A percentile compares a stretch with the other conserved stretches of the same genome.
Conservation (phyloP, 148 eudicot species). For the Tetragonia tetragonoides region DNA sequence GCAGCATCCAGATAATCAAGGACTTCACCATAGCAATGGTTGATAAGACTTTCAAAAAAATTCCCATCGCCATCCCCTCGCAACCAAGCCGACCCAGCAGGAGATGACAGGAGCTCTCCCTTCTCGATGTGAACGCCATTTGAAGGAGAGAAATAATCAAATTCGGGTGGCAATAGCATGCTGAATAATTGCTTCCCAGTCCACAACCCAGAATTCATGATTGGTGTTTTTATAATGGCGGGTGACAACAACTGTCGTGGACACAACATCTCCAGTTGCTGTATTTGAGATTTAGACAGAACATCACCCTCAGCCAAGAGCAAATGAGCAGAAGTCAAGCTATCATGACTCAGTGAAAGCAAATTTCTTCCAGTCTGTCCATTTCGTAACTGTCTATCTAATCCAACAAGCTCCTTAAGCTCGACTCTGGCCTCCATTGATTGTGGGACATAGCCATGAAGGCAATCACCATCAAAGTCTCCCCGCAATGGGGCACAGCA, state of each 20-base stretch:
- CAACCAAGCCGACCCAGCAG: conserved; percentile 72
- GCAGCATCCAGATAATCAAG: conserved; percentile 58
- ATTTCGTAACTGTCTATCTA: conserved; percentile 61
- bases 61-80: conserved; percentile 62
- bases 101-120: conserved; percentile 62
- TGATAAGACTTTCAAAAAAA: conserved; percentile 52
- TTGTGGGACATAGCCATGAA: conserved; percentile 89
- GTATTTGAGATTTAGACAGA: conserved; percentile 50
- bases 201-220: conserved; percentile 40
- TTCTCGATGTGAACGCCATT: conserved; percentile 46
- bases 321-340: conserved; percentile 79
- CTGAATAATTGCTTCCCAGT: conserved; percentile 81
- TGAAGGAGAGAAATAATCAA: conserved; percentile 43
- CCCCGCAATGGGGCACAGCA: conserved; percentile 85
- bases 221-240: conserved; percentile 39
- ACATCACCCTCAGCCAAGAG: conserved; percentile 59
- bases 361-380: conserved; percentile 77
- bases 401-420: conserved; percentile 80
- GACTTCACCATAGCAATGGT: conserved; percentile 43
- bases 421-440: conserved; percentile 70
- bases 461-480: conserved; percentile 94
- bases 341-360: conserved; percentile 77
- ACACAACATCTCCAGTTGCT: conserved; percentile 76
- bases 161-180: conserved; percentile 64
- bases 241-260: conserved; percentile 39